Base-by-base conservation (phyloP, 1,139 yeast species). In the Saccharomycopsis hybrid region DNA sequence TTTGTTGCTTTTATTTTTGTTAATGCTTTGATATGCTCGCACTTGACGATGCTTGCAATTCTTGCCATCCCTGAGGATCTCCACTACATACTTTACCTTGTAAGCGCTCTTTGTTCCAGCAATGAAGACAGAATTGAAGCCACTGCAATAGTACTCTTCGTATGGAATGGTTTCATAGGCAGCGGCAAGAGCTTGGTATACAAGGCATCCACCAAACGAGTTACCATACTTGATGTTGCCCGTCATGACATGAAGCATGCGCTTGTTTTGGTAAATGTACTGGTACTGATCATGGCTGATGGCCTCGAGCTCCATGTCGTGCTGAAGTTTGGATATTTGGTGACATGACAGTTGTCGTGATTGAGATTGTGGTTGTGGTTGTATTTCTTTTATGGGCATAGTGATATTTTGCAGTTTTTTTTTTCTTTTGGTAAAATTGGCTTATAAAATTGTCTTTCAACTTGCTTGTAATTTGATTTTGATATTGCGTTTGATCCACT, bases 201-300 rank as follows among this genome's bases (percentile, higher is more conserved):
- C 11, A 18, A 49, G 25, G 11, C 46, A 41, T 4, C 49, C 46
- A 11, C 50, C 52, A 33, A 49, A 48, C 24, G 41, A 35, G 24
- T 38, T 43, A 9, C 43, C 38, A 5, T 18, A 4, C 5, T 2
- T 7, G 13, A 28, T 11, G 24, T 35, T 35, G 2, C 44, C 44
- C 11, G 31, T 11, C 7, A 41, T 11, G n/a, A 33, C 44, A 13
- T 46, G 49, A n/a, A 46, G 44, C 4, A 4, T n/a, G 27, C 25
- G 9, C n/a, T 24, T 24, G n/a, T 29, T 41, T n/a, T 7, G 13
- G 28, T n/a, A 42, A 7, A 9, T 24, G n/a, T 29, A 30, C 35
- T 7, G 13, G 28, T n/a, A 42, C 13, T 8, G 13, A 18, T 4
- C 18, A 9, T 7, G 18, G 38, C 13, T 9, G 8, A 42, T 9